Conservation (phyloP, 169 alveolate genomes). For the Plasmodium fragile region DNA sequence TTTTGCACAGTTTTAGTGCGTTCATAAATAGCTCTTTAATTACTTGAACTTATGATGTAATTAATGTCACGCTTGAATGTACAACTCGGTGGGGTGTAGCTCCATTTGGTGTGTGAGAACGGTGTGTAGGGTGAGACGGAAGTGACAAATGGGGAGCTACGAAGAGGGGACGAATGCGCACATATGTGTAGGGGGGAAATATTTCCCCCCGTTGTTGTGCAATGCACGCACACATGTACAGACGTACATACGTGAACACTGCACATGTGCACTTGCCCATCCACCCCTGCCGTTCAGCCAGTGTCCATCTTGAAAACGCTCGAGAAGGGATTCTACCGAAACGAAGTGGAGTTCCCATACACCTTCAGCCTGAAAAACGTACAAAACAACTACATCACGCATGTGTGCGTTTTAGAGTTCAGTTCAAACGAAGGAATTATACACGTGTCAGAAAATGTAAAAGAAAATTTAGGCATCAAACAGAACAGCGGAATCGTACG, state of each 20-base stretch:
- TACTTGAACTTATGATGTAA: conserved; percentile 36
- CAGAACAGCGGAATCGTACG: conserved; percentile 15
- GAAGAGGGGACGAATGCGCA: neutral
- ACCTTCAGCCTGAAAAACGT: conserved; percentile 48
- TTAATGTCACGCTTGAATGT: conserved; percentile 73
- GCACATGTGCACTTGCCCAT: neutral
- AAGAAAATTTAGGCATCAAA: conserved; percentile 47
- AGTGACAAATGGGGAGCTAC: neutral
- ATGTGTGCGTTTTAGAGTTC: conserved; percentile 62
- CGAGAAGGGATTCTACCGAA: conserved; percentile 39
- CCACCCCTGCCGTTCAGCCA: conserved; percentile 7
- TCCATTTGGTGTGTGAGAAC: neutral
- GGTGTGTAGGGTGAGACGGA: neutral
- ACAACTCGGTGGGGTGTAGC: neutral
- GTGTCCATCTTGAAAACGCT: conserved; percentile 63
- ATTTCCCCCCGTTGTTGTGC: neutral
- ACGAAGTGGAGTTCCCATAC: conserved; percentile 52
- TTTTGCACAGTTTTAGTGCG: neutral
- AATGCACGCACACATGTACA: neutral
- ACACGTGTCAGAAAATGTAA: conserved; percentile 56
- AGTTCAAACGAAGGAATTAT: conserved; percentile 64
- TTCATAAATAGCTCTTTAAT: conserved; percentile 59
- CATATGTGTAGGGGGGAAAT: neutral
- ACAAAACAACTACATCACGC: conserved; percentile 57
- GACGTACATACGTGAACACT: neutral